These are phyloP conservation scores for Chalara sp. DNA, from an alignment of 2,329 filamentous ascomycete genomes.

Conservation along the genomic window DNA sequence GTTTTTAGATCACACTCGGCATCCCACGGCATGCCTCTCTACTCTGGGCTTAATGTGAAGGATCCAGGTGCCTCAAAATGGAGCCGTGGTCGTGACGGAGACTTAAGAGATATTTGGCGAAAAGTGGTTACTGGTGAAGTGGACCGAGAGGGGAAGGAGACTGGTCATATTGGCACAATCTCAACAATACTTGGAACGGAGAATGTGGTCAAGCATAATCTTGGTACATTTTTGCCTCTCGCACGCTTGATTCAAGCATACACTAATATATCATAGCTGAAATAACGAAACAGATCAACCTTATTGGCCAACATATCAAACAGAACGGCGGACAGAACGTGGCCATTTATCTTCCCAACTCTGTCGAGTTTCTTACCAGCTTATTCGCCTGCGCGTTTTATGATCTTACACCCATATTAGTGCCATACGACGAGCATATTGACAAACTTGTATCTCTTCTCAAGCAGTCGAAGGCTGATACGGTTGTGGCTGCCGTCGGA, in stretches of 20 bases:
- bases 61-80: slow-evolving; percentile 75
- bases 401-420: slow-evolving; percentile 66
- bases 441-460: slow-evolving; percentile 54
- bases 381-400: slow-evolving; percentile 90
- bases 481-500: slow-evolving; percentile 77
- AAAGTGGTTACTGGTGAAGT: slow-evolving; percentile 58
- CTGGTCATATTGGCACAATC: slow-evolving; percentile 60
- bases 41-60: slow-evolving; percentile 74
- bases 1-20: slow-evolving; percentile 78
- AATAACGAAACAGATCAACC: slow-evolving; percentile 77
- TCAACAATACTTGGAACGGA: slow-evolving; percentile 74
- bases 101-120: slow-evolving; percentile 87
- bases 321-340: slow-evolving; percentile 69
- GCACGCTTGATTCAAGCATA: background rate
- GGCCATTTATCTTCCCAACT: slow-evolving; percentile 89
- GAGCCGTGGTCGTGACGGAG: slow-evolving; percentile 76
- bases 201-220: slow-evolving; percentile 64
- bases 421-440: slow-evolving; percentile 73
- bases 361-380: slow-evolving; percentile 74
- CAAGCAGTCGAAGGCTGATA: slow-evolving; percentile 66
- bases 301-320: slow-evolving; percentile 72
- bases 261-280: slow-evolving; percentile 43
- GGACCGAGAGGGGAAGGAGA: slow-evolving; percentile 53
- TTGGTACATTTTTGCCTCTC: slow-evolving; percentile 37
- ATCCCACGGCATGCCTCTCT: slow-evolving; percentile 78